Conservation (phyloP, 768 basidiomycete species). For the Suillus sp. region DNA sequence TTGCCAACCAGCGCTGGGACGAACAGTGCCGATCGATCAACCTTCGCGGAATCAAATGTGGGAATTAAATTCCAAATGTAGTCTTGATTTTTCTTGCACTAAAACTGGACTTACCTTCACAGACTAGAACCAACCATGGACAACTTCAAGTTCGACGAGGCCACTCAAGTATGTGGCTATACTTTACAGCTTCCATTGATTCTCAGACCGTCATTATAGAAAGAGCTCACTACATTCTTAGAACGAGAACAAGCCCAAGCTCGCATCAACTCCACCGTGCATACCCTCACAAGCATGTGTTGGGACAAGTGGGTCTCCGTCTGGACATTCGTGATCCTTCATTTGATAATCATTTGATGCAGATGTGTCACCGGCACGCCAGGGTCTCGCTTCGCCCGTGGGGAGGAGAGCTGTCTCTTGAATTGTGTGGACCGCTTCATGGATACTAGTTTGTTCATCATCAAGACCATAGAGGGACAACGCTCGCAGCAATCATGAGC, state of each 20-base stretch:
- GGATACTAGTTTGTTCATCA: conserved; percentile 82
- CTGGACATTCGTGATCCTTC: neutral
- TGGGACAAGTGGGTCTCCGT: conserved; percentile 81
- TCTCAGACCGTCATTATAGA: conserved; percentile 45
- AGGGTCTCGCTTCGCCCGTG: conserved; percentile 73
- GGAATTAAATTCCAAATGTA: neutral
- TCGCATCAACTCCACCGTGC: conserved; percentile 65
- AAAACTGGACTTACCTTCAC: neutral
- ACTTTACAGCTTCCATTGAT: conserved; percentile 6
- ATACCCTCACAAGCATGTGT: conserved; percentile 79
- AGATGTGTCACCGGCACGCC: conserved; percentile 85
- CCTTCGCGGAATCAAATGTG: conserved; percentile 19
- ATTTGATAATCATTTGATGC: conserved; percentile 18
- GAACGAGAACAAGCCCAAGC: conserved; percentile 85
- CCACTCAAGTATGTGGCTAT: conserved; percentile 58
- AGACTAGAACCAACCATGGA: conserved; percentile 40
- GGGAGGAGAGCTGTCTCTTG: conserved; percentile 78
- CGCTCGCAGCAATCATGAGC: conserved; percentile 41
- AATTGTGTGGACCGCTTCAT: conserved; percentile 94
- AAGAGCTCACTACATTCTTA: conserved; percentile 78
- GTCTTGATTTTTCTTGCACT: conserved; percentile 26
- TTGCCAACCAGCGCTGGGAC: neutral
- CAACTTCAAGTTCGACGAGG: conserved; percentile 65
- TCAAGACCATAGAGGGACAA: conserved; percentile 56
- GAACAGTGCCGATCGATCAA: conserved; percentile 8